Evolutionary conservation across 2,329 filamentous ascomycete species (phyloP).

Genomic region (Dothideomycetidae sp.): DNA sequence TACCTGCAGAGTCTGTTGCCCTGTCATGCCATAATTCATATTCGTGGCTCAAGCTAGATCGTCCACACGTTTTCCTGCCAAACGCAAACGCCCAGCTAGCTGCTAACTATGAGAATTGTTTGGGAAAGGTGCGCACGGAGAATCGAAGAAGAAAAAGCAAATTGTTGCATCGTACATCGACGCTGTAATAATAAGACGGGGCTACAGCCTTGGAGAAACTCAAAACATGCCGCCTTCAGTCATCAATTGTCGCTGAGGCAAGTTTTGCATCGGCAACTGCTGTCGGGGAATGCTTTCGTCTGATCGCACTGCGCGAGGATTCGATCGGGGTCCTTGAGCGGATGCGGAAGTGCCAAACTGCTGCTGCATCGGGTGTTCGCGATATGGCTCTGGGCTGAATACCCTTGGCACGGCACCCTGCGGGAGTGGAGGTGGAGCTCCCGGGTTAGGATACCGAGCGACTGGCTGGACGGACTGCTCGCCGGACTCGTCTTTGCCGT

Average conservation of each 20-base stretch:
- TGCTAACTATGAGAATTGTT: background rate
- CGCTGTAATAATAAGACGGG: too few species aligned
- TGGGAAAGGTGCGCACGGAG: too few species aligned
- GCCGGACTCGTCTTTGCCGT: background rate
- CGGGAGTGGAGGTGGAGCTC: slow-evolving; percentile 6
- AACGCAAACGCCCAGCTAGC: too few species aligned
- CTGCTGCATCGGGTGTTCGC: slow-evolving; percentile 2
- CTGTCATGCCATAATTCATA: too few species aligned
- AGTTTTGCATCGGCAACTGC: slow-evolving; percentile 9
- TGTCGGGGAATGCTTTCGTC: slow-evolving; percentile 5
- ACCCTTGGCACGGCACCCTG: slow-evolving; percentile 4
- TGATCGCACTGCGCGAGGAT: slow-evolving; percentile 6
- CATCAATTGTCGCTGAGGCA: slow-evolving; percentile 11
- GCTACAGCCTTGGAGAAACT: too few species aligned
- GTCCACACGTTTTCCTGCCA: too few species aligned
- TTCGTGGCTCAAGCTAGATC: too few species aligned
- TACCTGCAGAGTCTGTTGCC: too few species aligned
- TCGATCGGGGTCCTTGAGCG: slow-evolving; percentile 2
- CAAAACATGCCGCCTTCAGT: slow-evolving; percentile 13
- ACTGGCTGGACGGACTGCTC: background rate
- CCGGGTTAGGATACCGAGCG: slow-evolving; percentile 6
- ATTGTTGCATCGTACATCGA: too few species aligned
- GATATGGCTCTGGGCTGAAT: slow-evolving; percentile 3
- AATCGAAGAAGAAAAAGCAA: background rate
- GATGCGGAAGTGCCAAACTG: slow-evolving; percentile 1